A percentile compares a stretch with the other conserved stretches of the same genome.
These are phyloP conservation scores for Heimioporus sp. DNA, from an alignment of 768 basidiomycete genomes.

Conservation along the genomic window DNA sequence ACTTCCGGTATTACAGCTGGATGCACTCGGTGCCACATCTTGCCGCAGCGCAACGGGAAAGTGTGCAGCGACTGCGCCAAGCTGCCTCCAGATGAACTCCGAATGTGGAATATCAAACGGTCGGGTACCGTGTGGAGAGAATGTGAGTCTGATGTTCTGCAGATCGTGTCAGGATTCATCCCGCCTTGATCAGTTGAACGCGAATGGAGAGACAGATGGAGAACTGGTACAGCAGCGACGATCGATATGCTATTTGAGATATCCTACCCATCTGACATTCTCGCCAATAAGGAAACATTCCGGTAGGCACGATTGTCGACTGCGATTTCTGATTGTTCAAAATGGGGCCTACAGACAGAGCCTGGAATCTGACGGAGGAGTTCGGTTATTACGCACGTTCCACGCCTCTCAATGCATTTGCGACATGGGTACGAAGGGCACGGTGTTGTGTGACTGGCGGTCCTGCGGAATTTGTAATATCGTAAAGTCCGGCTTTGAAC, in stretches of 20 bases:
- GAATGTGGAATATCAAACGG: slow-evolving; percentile 46
- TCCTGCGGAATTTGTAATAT: slow-evolving; percentile 67
- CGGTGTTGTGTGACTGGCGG: slow-evolving; percentile 50
- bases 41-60: slow-evolving; percentile 46
- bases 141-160: slow-evolving; percentile 37
- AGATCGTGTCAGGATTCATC: slow-evolving; percentile 18
- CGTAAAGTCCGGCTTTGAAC: slow-evolving; percentile 54
- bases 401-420: slow-evolving; percentile 68
- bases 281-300: slow-evolving; percentile 45
- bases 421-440: slow-evolving; percentile 57
- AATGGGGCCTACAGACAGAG: slow-evolving; percentile 18
- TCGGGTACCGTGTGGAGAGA: slow-evolving; percentile 51
- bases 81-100: slow-evolving; percentile 38
- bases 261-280: slow-evolving; percentile 27
- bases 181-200: slow-evolving; percentile 45
- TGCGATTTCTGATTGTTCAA: slow-evolving; percentile 3
- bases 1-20: slow-evolving; percentile 45
- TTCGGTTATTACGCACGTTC: slow-evolving; percentile 55
- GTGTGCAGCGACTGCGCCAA: slow-evolving; percentile 54
- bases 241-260: slow-evolving; percentile 61
- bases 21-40: slow-evolving; percentile 47
- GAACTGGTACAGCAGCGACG: slow-evolving; percentile 32
- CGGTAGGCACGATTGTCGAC: slow-evolving; percentile 34
- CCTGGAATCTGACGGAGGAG: slow-evolving; percentile 33
- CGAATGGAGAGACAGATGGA: slow-evolving; percentile 47